phyloP scores from a whole-genome alignment of 257 asterid genomes.

The Handroanthus guayacan region DNA sequence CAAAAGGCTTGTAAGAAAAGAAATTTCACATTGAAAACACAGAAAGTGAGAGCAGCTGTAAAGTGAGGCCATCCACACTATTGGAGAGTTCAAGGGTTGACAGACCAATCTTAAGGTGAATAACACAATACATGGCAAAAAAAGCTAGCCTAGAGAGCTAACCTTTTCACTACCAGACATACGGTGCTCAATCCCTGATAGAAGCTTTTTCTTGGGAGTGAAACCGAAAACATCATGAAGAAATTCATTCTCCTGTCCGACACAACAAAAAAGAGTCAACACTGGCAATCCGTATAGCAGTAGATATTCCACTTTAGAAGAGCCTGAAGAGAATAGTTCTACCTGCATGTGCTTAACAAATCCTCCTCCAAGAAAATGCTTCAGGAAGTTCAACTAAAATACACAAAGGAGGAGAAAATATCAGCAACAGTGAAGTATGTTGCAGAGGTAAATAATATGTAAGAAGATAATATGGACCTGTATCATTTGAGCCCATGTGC shows the following conservation, averaged over 20 bases:
- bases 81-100: no score
- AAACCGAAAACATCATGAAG: constrained; percentile 90
- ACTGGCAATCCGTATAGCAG: not conserved
- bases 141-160: constrained; percentile 19
- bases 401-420: constrained; percentile 22
- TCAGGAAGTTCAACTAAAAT: constrained; percentile 80
- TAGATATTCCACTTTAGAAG: not conserved
- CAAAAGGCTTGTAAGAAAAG: not conserved
- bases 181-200: constrained; percentile 54
- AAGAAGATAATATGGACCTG: constrained; percentile 55
- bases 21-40: not conserved
- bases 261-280: constrained; percentile 23
- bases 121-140: not conserved
- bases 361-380: constrained; percentile 97
- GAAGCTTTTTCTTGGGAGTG: constrained; percentile 64
- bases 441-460: constrained; percentile 23
- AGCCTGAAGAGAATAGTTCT: not conserved
- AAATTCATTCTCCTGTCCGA: constrained; percentile 77
- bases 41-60: not conserved
- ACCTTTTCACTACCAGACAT: constrained; percentile 79
- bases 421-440: not conserved
- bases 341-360: constrained; percentile 99
- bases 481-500: constrained; percentile 79
- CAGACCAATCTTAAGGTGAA: no score
- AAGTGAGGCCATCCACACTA: no score